Evolutionary conservation across 371 early-diverging fungal species (phyloP).

Genomic region (Conidiobolus incongruus): DNA sequence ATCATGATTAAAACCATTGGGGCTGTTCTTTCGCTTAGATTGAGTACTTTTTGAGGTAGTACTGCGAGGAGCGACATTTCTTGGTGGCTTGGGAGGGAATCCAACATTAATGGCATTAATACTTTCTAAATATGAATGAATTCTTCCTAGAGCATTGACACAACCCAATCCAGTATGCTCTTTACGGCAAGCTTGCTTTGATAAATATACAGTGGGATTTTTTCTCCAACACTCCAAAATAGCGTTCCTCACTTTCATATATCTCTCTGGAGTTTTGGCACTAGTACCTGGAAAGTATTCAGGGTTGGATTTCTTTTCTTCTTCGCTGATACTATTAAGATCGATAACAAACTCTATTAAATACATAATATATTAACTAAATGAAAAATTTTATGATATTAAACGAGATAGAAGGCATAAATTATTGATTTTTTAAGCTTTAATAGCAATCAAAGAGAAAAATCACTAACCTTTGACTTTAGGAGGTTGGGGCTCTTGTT

Average conservation of each 20-base stretch:
- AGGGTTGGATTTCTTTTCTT: constrained; percentile 30
- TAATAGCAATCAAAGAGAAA: too few relatives aligned
- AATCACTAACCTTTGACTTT: too few relatives aligned
- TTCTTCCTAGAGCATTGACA: constrained; percentile 76
- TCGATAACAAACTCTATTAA: constrained; percentile 10
- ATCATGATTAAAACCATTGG: too few relatives aligned
- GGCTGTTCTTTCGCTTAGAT: too few relatives aligned
- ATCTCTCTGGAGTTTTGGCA: constrained; percentile 71
- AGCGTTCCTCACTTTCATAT: constrained; percentile 60
- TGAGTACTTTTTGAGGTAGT: too few relatives aligned
- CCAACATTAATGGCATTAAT: constrained; percentile 61
- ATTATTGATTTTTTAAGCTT: too few relatives aligned
- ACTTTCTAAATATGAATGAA: constrained; percentile 64
- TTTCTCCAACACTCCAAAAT: constrained; percentile 51
- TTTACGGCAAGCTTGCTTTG: constrained; percentile 53
- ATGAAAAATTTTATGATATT: constrained; percentile 1
- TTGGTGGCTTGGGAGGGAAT: too few relatives aligned
- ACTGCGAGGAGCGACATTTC: too few relatives aligned
- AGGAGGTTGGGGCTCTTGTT: too few relatives aligned
- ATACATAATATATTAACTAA: constrained; percentile 6
- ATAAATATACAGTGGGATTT: too few relatives aligned
- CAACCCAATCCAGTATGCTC: constrained; percentile 46
- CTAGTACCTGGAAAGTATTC: constrained; percentile 55
- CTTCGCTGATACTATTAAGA: constrained; percentile 16
- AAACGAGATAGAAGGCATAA: constrained; percentile 1